Base-by-base conservation (phyloP, 176 grass and related monocot species). In the Juncus inflexus region DNA sequence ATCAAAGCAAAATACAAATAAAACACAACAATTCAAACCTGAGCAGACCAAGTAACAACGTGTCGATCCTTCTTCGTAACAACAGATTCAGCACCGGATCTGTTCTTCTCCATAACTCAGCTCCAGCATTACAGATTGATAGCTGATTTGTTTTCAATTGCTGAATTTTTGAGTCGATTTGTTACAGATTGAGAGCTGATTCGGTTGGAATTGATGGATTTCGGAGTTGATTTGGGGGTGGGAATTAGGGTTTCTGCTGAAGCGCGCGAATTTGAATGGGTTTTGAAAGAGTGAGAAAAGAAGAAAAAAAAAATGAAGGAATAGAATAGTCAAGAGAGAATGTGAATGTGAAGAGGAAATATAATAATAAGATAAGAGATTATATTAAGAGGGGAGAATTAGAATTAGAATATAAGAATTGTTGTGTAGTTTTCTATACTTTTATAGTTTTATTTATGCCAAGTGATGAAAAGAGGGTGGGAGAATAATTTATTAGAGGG, bases 31-130 rank as follows among this genome's bases (percentile, higher is more conserved):
- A 35, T 10, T 60, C 37, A 13, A 40, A 96, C 92, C 92, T 91
- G 59, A 63, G 82, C 58, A 60, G 77, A 91, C 87, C 94, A 99
- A 56, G 80, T 80, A 14, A 90, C 89, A 55, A 99, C 79, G 65
- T 86, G 89, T 3, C 87, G 92, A 61, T 99, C 88, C 88, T 86
- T 99, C 80, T 89, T 99, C 4, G 51, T n/a, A 28, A 43, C 11
- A 15, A 37, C 68, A 8, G 56, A 63, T n/a, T 5, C 39, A n/a
- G 69, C 35, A 67, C 28, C 52, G 6, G 69, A 73, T 54, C 50
- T 58, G 61, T 66, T 73, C 58, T 49, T 55, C 39, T 35, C 62
- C 62, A 64, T 65, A 47, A 15, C 51, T 58, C 16, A 5, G 4
- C 55, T 64, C 15, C 42, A 52, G 35, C 77, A 70, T 64, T 56